These are phyloP conservation scores for Yamadazyma philogaea DNA, from an alignment of 805 yeast species.

Conservation along the genomic window DNA sequence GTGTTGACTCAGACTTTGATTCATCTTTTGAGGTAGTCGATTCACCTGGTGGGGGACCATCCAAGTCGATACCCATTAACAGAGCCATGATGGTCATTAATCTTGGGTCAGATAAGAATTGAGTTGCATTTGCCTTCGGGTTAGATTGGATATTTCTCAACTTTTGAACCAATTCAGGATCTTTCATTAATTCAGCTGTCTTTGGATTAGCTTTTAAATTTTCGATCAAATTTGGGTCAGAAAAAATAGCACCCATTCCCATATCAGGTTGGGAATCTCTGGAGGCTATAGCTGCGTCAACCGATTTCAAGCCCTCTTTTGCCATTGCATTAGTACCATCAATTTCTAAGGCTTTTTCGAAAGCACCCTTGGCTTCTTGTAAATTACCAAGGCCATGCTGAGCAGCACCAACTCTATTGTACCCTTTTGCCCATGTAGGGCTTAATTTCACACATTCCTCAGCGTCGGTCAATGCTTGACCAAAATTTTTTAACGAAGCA, in stretches of 20 bases:
- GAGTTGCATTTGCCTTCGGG: conserved; percentile 71
- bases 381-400: conserved; percentile 79
- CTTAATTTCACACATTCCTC: conserved; percentile 76
- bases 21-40: conserved; percentile 19
- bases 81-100: conserved; percentile 86
- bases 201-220: conserved; percentile 81
- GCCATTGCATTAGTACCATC: conserved; percentile 87
- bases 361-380: conserved; percentile 69
- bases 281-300: conserved; percentile 55
- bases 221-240: conserved; percentile 73
- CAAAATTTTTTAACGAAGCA: conserved; percentile 73
- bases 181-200: conserved; percentile 82
- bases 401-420: conserved; percentile 91
- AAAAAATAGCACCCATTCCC: conserved; percentile 75
- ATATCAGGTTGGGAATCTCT: conserved; percentile 60
- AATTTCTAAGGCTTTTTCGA: conserved; percentile 74
- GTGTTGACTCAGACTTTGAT: conserved; percentile 16
- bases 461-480: conserved; percentile 80
- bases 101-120: conserved; percentile 76
- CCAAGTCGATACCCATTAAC: conserved; percentile 76
- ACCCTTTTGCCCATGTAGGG: conserved; percentile 92
- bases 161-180: conserved; percentile 77
- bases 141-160: conserved; percentile 58
- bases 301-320: conserved; percentile 70
- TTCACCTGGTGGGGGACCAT: conserved; percentile 32